Evolutionary conservation across 306 rosid species (phyloP).

Genomic region (Begonia peltatifolia): DNA sequence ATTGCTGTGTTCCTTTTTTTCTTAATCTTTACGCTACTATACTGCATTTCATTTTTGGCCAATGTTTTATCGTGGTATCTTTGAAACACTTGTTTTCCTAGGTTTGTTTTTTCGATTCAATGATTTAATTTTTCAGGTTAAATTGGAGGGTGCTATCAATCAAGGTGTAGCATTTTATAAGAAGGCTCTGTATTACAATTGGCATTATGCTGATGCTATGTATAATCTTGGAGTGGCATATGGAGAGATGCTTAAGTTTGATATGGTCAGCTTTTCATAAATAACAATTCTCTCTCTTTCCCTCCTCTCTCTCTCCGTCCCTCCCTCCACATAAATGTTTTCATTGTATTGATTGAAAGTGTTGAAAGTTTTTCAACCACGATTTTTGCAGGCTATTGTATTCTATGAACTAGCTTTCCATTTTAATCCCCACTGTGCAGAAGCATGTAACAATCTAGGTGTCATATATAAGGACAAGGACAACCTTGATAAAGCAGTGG

Average conservation of each 20-base stretch:
- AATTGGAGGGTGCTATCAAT: conserved; percentile 86
- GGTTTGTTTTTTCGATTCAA: conserved; percentile 12
- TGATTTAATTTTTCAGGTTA: conserved; percentile 38
- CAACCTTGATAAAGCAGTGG: conserved; percentile 98
- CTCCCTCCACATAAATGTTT: conserved; percentile 1
- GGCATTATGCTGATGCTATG: conserved; percentile 99
- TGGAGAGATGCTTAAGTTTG: conserved; percentile 98
- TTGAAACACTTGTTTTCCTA: neutral
- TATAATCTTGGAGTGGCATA: conserved; percentile 99
- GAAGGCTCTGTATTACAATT: conserved; percentile 85
- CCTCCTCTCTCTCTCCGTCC: conserved; percentile 7
- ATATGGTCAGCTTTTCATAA: conserved; percentile 46
- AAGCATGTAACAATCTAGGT: conserved; percentile 97
- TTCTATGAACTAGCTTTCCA: conserved; percentile 97
- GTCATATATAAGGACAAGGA: conserved; percentile 95
- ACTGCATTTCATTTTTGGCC: neutral
- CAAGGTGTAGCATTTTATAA: conserved; percentile 85
- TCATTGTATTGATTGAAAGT: conserved; percentile 10
- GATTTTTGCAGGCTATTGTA: conserved; percentile 72
- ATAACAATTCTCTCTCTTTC: conserved; percentile 1
- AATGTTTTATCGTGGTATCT: too few species aligned
- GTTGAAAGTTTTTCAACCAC: neutral
- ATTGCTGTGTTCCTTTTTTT: neutral
- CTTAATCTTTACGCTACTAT: neutral
- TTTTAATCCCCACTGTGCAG: conserved; percentile 95